Conservation (phyloP, 768 basidiomycete genomes). For the Suillus clintonianus region DNA sequence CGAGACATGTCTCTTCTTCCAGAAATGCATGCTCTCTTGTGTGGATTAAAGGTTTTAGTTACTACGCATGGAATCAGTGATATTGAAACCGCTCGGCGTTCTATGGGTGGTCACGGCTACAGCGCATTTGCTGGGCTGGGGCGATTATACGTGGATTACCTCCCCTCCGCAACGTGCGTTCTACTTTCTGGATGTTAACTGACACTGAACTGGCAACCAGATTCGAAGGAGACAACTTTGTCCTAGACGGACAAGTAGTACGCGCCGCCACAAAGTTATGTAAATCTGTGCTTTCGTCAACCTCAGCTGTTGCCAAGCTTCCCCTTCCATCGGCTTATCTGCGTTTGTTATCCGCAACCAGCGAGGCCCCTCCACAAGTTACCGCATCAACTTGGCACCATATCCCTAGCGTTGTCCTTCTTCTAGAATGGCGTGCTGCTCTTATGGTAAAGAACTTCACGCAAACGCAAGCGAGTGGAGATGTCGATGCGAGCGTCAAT, state of each 20-base stretch:
- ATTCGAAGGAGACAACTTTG: slow-evolving; percentile 80
- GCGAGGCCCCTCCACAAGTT: slow-evolving; percentile 19
- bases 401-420: slow-evolving; percentile 39
- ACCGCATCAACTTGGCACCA: slow-evolving; percentile 37
- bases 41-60: slow-evolving; percentile 66
- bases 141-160: slow-evolving; percentile 60
- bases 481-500: slow-evolving; percentile 53
- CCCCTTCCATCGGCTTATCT: slow-evolving; percentile 44
- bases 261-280: slow-evolving; percentile 69
- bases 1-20: slow-evolving; percentile 66
- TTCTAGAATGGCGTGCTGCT: slow-evolving; percentile 71
- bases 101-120: slow-evolving; percentile 80
- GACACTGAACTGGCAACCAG: slow-evolving; percentile 30
- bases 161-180: slow-evolving; percentile 64
- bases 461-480: slow-evolving; percentile 32
- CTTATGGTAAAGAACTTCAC: slow-evolving; percentile 47
- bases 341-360: slow-evolving; percentile 42
- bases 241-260: slow-evolving; percentile 74
- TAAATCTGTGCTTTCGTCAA: slow-evolving; percentile 43
- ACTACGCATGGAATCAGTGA: slow-evolving; percentile 54
- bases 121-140: slow-evolving; percentile 71
- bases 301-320: slow-evolving; percentile 26
- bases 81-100: slow-evolving; percentile 64
- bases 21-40: slow-evolving; percentile 71
- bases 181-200: background rate